Percentiles rank a stretch among this genome's conserved stretches.
Evolutionary conservation across 108 stramenopile species (phyloP).

Genomic region (Cyclotella baltica): DNA sequence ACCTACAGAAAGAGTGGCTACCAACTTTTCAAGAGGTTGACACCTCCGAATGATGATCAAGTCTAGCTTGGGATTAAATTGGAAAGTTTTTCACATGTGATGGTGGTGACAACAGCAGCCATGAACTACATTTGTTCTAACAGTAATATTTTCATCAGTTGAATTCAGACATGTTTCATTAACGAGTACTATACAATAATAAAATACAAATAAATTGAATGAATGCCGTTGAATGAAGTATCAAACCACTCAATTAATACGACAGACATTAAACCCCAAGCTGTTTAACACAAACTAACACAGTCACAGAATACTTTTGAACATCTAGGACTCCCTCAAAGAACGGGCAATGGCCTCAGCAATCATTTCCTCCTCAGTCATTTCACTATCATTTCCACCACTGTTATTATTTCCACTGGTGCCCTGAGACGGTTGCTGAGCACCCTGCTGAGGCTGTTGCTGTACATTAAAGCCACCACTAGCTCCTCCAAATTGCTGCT

Average conservation of each 20-base stretch:
- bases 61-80: too few species aligned
- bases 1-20: slow-evolving; percentile 41
- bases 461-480: slow-evolving; percentile 26
- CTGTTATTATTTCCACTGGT: not conserved
- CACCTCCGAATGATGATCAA: not conserved
- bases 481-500: slow-evolving; percentile 22
- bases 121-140: too few species aligned
- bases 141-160: too few species aligned
- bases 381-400: slow-evolving; percentile 39
- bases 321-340: slow-evolving; percentile 61
- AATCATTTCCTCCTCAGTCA: slow-evolving; percentile 94
- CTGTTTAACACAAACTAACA: not conserved
- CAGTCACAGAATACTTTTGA: not conserved
- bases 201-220: too few species aligned
- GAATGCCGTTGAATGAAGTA: too few species aligned
- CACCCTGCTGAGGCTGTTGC: slow-evolving; percentile 14
- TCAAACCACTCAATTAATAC: too few species aligned
- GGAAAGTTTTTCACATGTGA: too few species aligned
- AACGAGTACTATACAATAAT: too few species aligned
- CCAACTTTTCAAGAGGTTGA: not conserved
- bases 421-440: slow-evolving; percentile 2
- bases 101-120: too few species aligned
- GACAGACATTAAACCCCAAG: not conserved
- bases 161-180: too few species aligned
- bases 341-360: slow-evolving; percentile 91